A percentile compares a stretch with the other conserved stretches of the same genome.
Conservation (phyloP, 257 asterid species). For the Petunia secreta region DNA sequence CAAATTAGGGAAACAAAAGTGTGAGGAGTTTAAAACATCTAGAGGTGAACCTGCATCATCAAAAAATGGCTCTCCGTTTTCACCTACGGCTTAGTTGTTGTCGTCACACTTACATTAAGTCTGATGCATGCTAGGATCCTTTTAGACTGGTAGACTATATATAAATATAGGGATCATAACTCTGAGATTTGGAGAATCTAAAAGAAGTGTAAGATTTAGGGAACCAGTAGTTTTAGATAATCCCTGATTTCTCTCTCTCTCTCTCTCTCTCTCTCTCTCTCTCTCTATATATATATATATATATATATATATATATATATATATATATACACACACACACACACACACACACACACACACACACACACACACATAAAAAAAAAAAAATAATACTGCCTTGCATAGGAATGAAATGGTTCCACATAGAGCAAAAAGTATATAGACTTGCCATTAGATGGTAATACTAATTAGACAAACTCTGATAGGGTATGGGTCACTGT, state of each 20-base stretch:
- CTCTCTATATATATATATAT: no score
- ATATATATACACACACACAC: no score
- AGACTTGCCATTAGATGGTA: constrained; percentile 3
- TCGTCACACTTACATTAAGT: background rate
- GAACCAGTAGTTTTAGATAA: background rate
- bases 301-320: no score
- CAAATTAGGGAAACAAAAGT: no score
- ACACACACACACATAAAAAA: no score
- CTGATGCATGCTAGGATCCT: background rate
- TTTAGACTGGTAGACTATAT: background rate
- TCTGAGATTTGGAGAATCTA: background rate
- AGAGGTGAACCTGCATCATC: no score
- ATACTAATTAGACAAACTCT: background rate
- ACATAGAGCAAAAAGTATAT: background rate
- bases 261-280: no score
- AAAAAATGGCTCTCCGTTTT: no score
- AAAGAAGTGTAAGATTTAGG: background rate
- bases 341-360: no score
- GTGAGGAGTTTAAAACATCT: no score
- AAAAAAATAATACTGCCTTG: background rate
- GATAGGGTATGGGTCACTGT: background rate
- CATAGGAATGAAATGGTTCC: constrained; percentile 13
- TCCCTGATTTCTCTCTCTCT: background rate
- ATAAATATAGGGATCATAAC: background rate
- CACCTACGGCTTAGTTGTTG: background rate